Conservation (phyloP, 2,329 filamentous ascomycete species). For the Cordyceps fumosorosea region DNA sequence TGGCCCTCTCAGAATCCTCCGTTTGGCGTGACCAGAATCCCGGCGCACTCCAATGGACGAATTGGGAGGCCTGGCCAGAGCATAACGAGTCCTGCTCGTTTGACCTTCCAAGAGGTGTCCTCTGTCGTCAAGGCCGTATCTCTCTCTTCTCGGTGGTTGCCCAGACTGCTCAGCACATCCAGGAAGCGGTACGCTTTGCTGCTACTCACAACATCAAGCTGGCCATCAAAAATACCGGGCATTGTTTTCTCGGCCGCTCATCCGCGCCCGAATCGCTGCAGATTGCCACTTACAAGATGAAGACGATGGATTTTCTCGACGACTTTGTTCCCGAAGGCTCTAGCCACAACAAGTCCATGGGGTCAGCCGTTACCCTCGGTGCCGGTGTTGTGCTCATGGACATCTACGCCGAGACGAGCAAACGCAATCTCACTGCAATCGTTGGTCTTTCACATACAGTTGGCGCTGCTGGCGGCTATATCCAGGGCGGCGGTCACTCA, state of each 20-base stretch:
- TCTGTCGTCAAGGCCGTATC: conserved; percentile 29
- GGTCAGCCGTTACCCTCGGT: conserved; percentile 23
- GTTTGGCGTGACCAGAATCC: conserved; percentile 30
- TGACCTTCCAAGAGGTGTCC: conserved; percentile 18
- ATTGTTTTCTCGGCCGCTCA: conserved; percentile 28
- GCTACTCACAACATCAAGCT: conserved; percentile 25
- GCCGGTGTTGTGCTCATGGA: conserved; percentile 22
- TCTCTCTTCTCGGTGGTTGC: conserved; percentile 31
- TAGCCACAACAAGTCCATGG: conserved; percentile 2
- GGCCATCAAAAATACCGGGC: conserved; percentile 30
- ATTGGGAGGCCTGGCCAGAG: conserved; percentile 33
- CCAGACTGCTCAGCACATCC: conserved; percentile 25
- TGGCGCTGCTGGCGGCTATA: conserved; percentile 24
- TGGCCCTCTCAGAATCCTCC: conserved; percentile 23
- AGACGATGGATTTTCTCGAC: conserved; percentile 21
- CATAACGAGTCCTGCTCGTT: conserved; percentile 30
- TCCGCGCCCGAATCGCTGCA: conserved; percentile 27
- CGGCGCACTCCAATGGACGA: conserved; percentile 29
- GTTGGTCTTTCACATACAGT: conserved; percentile 24
- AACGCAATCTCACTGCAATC: conserved; percentile 20
- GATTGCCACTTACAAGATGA: conserved; percentile 29
- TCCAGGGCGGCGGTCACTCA: conserved; percentile 28
- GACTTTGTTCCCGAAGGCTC: conserved; percentile 18
- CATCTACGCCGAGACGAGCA: conserved; percentile 19
- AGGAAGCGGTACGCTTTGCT: conserved; percentile 31